Conservation (phyloP, 2,329 filamentous ascomycete genomes). For the Diplocarpon rosae region DNA sequence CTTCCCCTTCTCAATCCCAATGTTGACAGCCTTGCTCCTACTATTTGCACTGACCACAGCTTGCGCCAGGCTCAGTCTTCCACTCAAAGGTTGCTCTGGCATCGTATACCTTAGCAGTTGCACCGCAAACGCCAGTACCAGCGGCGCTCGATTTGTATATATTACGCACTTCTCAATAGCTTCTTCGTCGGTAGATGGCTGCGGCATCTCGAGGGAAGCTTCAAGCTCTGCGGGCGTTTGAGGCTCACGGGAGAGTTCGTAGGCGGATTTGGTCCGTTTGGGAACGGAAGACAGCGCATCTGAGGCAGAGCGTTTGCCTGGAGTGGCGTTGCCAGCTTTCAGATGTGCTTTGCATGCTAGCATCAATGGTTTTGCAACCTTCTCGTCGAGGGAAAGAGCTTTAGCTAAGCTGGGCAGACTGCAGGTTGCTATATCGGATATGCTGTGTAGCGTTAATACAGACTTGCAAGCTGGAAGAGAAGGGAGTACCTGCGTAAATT, state of each 20-base stretch:
- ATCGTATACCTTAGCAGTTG: constrained; percentile 67
- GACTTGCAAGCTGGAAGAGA: constrained; percentile 6
- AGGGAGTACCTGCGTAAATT: constrained; percentile 41
- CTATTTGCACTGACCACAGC: constrained; percentile 77
- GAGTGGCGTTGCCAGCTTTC: constrained; percentile 11
- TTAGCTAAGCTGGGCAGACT: constrained; percentile 16
- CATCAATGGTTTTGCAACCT: constrained; percentile 24
- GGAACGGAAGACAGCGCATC: constrained; percentile 6
- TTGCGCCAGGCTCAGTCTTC: constrained; percentile 70
- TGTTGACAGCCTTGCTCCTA: constrained; percentile 60
- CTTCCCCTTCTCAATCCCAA: constrained; percentile 57
- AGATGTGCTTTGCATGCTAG: constrained; percentile 22
- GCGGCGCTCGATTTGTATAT: constrained; percentile 68
- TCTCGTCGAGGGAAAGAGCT: constrained; percentile 22
- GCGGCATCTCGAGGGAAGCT: constrained; percentile 47
- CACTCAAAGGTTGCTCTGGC: constrained; percentile 78
- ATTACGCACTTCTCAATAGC: constrained; percentile 47
- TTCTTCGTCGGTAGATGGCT: constrained; percentile 43
- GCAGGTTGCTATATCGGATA: constrained; percentile 21
- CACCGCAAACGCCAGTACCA: constrained; percentile 72
- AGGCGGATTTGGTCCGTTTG: constrained; percentile 23
- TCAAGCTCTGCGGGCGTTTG: constrained; percentile 47
- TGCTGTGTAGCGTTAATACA: constrained; percentile 17
- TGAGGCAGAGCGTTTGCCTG: constrained; percentile 15
- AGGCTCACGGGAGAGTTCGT: constrained; percentile 20